A percentile compares a stretch with the other conserved stretches of the same genome.
phyloP scores from a whole-genome alignment of 1,139 yeast genomes.

The Hemisphaericaspora subhashii region DNA sequence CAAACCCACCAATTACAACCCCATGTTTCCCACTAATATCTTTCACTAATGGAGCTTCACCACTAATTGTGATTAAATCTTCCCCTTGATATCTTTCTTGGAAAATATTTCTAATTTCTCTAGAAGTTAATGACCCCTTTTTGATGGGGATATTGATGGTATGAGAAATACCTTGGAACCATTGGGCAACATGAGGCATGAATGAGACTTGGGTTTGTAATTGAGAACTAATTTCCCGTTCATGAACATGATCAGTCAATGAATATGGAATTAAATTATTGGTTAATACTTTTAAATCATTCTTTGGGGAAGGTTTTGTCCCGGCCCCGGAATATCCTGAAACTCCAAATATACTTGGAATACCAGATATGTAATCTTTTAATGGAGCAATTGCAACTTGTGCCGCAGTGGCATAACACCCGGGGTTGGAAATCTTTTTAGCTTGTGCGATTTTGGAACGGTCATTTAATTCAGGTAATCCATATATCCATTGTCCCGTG shows the following conservation, averaged over 20 bases:
- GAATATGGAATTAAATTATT: conserved; percentile 94
- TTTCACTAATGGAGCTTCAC: conserved; percentile 89
- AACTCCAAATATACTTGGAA: conserved; percentile 88
- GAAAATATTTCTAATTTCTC: conserved; percentile 82
- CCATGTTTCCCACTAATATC: conserved; percentile 95
- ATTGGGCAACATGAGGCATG: conserved; percentile 96
- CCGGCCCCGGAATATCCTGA: conserved; percentile 99
- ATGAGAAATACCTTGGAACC: conserved; percentile 98
- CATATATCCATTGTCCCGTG: conserved; percentile 87
- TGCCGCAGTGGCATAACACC: conserved; percentile 98
- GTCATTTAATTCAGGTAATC: conserved; percentile 79
- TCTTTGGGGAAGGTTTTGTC: conserved; percentile 96
- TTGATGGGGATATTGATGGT: conserved; percentile 89
- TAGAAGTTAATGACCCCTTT: conserved; percentile 64
- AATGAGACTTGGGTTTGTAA: conserved; percentile 81
- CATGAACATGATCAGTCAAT: conserved; percentile 94
- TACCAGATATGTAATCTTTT: conserved; percentile 57
- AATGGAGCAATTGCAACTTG: conserved; percentile 92
- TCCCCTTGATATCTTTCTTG: conserved; percentile 90
- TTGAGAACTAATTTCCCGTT: conserved; percentile 82
- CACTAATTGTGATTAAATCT: conserved; percentile 76
- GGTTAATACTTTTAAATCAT: conserved; percentile 69
- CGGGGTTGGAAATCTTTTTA: conserved; percentile 89
- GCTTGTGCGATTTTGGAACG: conserved; percentile 71
- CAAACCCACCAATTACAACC: conserved; percentile 92